Evolutionary conservation across 495 filamentous ascomycete species (phyloP), one percentile per base, ranked within the genome.

Genomic region (Xylaria sp.): DNA sequence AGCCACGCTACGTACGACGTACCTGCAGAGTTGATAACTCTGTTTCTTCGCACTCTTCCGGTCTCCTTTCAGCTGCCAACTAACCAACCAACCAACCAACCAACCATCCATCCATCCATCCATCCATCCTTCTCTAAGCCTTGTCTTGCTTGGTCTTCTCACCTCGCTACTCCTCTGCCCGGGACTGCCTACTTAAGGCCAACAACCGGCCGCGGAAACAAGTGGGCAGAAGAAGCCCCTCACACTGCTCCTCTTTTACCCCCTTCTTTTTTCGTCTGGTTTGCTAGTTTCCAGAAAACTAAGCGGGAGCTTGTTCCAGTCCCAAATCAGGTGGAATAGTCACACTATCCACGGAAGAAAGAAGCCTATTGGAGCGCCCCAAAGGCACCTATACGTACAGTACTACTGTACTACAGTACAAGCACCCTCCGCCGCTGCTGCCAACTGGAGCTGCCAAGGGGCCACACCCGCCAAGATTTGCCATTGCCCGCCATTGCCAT

Each of bases 381-480:
- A 59, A 43, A 17, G 33, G 9, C 19, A 43, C 29, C 44, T n/a
- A n/a, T n/a, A n/a, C n/a, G n/a, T n/a, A n/a, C n/a, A n/a, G n/a
- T n/a, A n/a, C n/a, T n/a, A n/a, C n/a, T n/a, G n/a, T n/a, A n/a
- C n/a, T n/a, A n/a, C n/a, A n/a, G n/a, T 35, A 50, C 24, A 37
- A 21, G 53, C 66, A 61, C 40, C 17, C 26, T 46, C 17, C n/a
- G n/a, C n/a, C n/a, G n/a, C 35, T 37, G 4, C 15, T 29, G 46
- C 63, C 63, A 40, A 50, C 63, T 46, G 63, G 33, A 41, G 33
- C 48, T 67, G 31, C 64, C 35, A 41, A 29, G 59, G 59, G 26
- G n/a, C 48, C 64, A 55, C 64, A 21, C 17, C 31, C 64, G 64
- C 64, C 64, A 67, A 67, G 64, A 33, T 40, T 67, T 35, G 64